phyloP scores from a whole-genome alignment of 1,139 yeast genomes.

The Geotrichum aggregatum region DNA sequence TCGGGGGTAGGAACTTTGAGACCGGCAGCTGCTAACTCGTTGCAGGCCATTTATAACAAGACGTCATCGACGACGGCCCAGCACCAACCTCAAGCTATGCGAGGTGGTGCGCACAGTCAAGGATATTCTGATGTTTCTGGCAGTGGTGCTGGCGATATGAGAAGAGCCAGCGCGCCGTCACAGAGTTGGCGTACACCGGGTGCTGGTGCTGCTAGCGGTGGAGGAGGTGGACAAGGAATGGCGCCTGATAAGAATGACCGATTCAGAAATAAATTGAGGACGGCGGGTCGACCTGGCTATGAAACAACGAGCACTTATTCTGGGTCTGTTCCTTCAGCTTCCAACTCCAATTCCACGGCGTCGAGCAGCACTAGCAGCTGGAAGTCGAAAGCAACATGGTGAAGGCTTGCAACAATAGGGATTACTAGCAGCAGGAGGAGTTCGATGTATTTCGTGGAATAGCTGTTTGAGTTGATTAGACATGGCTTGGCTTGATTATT shows the following conservation, averaged over 20 bases:
- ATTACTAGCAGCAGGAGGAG: too few species aligned
- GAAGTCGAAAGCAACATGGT: constrained; percentile 16
- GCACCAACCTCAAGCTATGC: not conserved
- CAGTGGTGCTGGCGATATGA: not conserved
- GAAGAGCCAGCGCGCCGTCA: not conserved
- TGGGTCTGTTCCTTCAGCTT: not conserved
- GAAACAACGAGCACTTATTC: constrained; percentile 15
- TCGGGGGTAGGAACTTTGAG: not conserved
- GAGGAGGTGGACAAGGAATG: not conserved
- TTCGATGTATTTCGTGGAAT: too few species aligned
- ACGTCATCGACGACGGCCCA: constrained; percentile 1
- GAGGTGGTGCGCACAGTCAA: too few species aligned
- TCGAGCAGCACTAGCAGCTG: constrained; percentile 8
- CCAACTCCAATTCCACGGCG: not conserved
- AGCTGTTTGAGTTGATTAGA: too few species aligned
- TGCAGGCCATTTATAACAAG: constrained; percentile 31
- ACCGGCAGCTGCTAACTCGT: constrained; percentile 18
- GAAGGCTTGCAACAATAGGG: not conserved
- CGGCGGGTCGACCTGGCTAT: constrained; percentile 32
- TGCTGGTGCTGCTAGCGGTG: not conserved
- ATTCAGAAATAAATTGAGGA: constrained; percentile 28
- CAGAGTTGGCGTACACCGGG: constrained; percentile 12
- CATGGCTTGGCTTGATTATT: too few species aligned
- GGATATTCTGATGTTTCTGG: too few species aligned
- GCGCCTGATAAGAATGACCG: constrained; percentile 23